Evolutionary conservation across 179 eudicot genomes (phyloP).

Genomic region (Actinidia chinensis): DNA sequence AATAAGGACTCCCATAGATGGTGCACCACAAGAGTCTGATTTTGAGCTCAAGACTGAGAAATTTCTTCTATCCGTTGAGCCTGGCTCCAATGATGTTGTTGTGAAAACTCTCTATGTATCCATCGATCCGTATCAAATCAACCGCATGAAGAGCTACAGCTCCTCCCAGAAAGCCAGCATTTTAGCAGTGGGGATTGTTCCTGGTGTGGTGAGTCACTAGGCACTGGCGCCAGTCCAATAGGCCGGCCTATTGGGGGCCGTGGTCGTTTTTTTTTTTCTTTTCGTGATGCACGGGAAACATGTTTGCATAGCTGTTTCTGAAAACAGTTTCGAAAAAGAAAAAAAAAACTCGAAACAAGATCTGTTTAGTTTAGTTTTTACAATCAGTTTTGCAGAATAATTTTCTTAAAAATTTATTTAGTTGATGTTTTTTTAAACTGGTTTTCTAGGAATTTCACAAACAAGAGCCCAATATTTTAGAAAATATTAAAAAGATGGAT

Average conservation of each 20-base stretch:
- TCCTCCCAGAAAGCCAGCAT: conserved; percentile 33
- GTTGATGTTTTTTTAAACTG: too few species aligned
- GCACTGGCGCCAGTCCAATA: too few species aligned
- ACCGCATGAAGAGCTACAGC: conserved; percentile 49
- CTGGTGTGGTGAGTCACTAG: conserved; percentile 11
- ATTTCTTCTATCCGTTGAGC: conserved; percentile 20
- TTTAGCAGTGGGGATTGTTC: background rate
- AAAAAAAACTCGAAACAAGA: too few species aligned
- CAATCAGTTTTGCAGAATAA: too few species aligned
- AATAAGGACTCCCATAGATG: conserved; percentile 38
- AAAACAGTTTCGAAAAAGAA: too few species aligned
- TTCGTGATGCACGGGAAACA: too few species aligned
- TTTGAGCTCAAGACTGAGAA: conserved; percentile 44
- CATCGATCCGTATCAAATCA: conserved; percentile 52
- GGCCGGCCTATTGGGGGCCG: background rate
- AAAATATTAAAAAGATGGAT: too few species aligned
- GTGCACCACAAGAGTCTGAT: conserved; percentile 47
- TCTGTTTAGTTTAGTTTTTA: too few species aligned
- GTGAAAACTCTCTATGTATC: conserved; percentile 50
- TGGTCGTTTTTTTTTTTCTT: background rate
- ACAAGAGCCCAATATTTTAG: too few species aligned
- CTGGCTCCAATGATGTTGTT: conserved; percentile 32
- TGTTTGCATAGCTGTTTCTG: background rate
- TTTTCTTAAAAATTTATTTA: too few species aligned
- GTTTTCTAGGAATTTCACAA: too few species aligned